phyloP scores from a whole-genome alignment of 306 rosid species.

The Fragaria vesca region DNA sequence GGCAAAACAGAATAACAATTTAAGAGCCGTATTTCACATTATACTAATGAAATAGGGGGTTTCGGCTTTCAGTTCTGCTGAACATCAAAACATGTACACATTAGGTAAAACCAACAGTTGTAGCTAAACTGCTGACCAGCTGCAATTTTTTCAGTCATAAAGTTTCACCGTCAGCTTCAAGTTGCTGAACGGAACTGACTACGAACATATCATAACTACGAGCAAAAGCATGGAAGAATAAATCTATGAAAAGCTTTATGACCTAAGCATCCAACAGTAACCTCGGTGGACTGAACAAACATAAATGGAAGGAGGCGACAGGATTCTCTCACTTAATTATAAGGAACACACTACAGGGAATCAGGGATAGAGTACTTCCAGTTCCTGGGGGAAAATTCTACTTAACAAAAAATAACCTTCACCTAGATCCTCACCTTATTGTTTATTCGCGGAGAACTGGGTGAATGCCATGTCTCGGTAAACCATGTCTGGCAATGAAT shows the following conservation, averaged over 20 bases:
- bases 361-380: not conserved
- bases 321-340: not conserved
- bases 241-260: not conserved
- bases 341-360: not conserved
- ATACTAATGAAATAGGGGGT: not conserved
- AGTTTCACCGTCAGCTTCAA: not conserved
- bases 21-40: not conserved
- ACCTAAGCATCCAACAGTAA: not conserved
- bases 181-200: not conserved
- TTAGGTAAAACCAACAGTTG: not conserved
- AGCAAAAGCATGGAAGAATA: not conserved
- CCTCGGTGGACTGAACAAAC: not conserved
- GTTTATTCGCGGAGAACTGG: slow-evolving; percentile 74
- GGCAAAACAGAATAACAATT: not conserved
- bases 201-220: not conserved
- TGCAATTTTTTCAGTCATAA: not conserved
- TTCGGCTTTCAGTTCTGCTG: not conserved
- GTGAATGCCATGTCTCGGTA: slow-evolving; percentile 78
- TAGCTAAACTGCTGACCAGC: not conserved
- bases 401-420: not conserved
- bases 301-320: slow-evolving; percentile 5
- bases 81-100: not conserved
- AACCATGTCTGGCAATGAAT: slow-evolving; percentile 85
- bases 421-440: slow-evolving; percentile 42
- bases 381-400: not conserved